Evolutionary conservation across 2,329 filamentous ascomycete genomes (phyloP).

Genomic region (Pseudofabraea citricarpa): DNA sequence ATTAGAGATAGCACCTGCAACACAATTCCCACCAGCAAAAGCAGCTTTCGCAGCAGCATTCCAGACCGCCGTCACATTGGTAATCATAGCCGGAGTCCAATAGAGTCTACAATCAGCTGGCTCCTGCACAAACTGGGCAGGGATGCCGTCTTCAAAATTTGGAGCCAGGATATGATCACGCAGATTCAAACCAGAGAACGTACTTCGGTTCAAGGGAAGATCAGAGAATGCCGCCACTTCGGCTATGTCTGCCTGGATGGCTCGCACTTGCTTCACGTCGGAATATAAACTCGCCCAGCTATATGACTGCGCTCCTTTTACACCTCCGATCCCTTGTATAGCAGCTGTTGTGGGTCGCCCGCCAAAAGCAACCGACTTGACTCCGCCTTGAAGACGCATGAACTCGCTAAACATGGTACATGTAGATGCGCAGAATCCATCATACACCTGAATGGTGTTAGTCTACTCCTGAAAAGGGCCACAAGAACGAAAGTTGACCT

Average conservation of each 20-base stretch:
- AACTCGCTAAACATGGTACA: slow-evolving; percentile 51
- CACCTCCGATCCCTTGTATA: slow-evolving; percentile 59
- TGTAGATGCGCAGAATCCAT: slow-evolving; percentile 53
- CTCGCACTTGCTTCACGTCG: not conserved
- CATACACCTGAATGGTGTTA: slow-evolving; percentile 31
- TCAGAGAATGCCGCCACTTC: slow-evolving; percentile 2
- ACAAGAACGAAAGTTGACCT: not conserved
- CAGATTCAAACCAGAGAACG: slow-evolving; percentile 33
- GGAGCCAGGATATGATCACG: slow-evolving; percentile 26
- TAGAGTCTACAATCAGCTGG: slow-evolving; percentile 55
- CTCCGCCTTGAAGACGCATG: slow-evolving; percentile 42
- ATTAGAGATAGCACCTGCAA: slow-evolving; percentile 5
- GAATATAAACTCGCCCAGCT: slow-evolving; percentile 2
- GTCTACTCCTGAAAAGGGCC: not conserved
- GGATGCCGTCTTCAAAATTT: slow-evolving; percentile 28
- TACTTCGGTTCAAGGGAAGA: slow-evolving; percentile 9
- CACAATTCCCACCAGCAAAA: slow-evolving; percentile 32
- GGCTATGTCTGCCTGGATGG: not conserved
- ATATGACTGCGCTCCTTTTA: slow-evolving; percentile 43
- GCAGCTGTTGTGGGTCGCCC: slow-evolving; percentile 46
- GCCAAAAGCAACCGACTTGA: slow-evolving; percentile 52
- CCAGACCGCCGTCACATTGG: slow-evolving; percentile 45
- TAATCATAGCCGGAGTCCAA: slow-evolving; percentile 46
- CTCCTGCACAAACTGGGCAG: slow-evolving; percentile 55
- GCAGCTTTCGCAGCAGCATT: slow-evolving; percentile 30